These are phyloP conservation scores for Saururus chinensis DNA, from an alignment of 164 flowering plant genomes.

Conservation along the genomic window DNA sequence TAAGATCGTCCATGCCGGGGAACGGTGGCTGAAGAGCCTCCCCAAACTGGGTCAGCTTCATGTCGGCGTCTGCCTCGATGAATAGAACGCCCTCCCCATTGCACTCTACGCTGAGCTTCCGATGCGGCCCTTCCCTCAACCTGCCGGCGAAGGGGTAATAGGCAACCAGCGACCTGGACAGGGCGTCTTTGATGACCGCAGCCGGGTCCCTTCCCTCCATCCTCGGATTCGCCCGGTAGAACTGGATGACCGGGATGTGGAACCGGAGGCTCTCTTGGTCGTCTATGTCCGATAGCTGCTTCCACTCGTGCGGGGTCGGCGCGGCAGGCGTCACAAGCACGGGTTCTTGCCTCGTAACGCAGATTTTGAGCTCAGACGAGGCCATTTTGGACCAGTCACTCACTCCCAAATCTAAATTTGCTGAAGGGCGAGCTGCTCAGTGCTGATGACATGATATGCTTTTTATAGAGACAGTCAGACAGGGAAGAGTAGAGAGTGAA, in stretches of 20 bases:
- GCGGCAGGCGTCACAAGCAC: no score
- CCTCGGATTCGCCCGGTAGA: conserved; percentile 3
- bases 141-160: conserved; percentile 27
- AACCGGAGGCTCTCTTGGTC: conserved; percentile 22
- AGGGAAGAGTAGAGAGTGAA: no score
- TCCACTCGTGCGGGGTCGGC: conserved; percentile 22
- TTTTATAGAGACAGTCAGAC: no score
- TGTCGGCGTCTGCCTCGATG: conserved; percentile 15
- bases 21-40: conserved; percentile 33
- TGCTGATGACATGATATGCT: no score
- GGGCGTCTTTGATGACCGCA: conserved; percentile 11
- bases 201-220: conserved; percentile 13
- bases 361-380: no score
- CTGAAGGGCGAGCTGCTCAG: no score
- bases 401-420: no score
- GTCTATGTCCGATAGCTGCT: conserved; percentile 25
- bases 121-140: conserved; percentile 10
- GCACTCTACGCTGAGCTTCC: conserved; percentile 18
- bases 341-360: no score
- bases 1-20: conserved; percentile 26
- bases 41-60: conserved; percentile 20
- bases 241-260: conserved; percentile 13
- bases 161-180: conserved; percentile 19
- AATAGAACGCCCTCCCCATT: conserved; percentile 20
- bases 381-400: no score